Base-by-base conservation (phyloP, 2,329 filamentous ascomycete genomes). In the Chaetoscypha palmicola region DNA sequence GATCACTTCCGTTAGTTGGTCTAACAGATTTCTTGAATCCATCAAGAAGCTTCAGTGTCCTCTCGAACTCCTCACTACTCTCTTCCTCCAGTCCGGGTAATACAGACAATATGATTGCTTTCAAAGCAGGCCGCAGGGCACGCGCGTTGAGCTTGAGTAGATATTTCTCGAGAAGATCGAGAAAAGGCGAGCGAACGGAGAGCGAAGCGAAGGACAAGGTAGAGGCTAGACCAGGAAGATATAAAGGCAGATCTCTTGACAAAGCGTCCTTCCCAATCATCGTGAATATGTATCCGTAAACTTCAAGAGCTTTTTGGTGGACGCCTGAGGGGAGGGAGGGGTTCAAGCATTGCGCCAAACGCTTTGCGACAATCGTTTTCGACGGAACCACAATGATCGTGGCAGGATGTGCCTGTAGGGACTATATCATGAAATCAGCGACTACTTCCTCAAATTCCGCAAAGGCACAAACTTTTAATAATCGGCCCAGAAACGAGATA, bases 51-150 rank as follows among this genome's bases (percentile, higher is more conserved):
- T 76, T 77, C 44, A 95, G 64, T 1, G 90, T 94, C 42, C 86
- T 77, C 50, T 97, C 91, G 63, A 97, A 98, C 61, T 98, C 94
- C 61, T 98, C 92, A 53, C 90, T 94, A 7, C 88, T 94, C 63
- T 97, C 92, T 54, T 98, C 92, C 64, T 98, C 92, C 2, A 98
- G 67, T 0, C 90, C 92, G 0, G 92, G 92, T 2, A 98, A 70
- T 22, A 98, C 70, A n/a, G 87, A 83, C 16, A 98, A 69, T 48
- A 97, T 81, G 11, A 97, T 78, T 5, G 90, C 85, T 64, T 95
- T 96, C 66, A 97, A 74, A 1, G 91, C 89, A 3, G 92, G 89
- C 12, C 91, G 79, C 35, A 98, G 71, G 5, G 84, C 76, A 45
- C 73, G 71, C 23, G 81, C 71, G 51, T 90, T 76, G 24, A 96